Conservation (phyloP, 2,329 filamentous ascomycete genomes). For the Aspergillus pseudoglaucus region DNA sequence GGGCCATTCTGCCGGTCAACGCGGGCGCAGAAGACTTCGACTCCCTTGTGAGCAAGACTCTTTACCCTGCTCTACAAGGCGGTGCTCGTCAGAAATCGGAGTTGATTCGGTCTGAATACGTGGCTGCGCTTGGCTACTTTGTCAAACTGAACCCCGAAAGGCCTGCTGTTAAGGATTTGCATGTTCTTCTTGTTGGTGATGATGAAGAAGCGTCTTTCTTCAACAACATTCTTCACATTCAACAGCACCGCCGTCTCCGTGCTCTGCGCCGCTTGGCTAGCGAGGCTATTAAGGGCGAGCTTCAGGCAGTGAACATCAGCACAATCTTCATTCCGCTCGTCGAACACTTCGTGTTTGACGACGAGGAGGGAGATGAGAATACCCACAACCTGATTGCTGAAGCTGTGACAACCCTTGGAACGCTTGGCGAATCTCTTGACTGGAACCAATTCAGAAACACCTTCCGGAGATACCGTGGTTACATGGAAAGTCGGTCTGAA, state of each 20-base stretch:
- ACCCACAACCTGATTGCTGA: conserved; percentile 81
- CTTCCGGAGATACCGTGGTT: conserved; percentile 75
- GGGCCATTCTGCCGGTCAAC: conserved; percentile 44
- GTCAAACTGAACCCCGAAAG: conserved; percentile 65
- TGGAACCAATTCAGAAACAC: conserved; percentile 87
- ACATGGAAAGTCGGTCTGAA: conserved; percentile 72
- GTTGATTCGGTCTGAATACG: conserved; percentile 73
- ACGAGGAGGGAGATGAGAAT: conserved; percentile 64
- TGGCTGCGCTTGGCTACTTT: conserved; percentile 72
- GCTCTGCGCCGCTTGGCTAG: conserved; percentile 70
- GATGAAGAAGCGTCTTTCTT: conserved; percentile 86
- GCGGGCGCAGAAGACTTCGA: conserved; percentile 44
- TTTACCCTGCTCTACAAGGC: conserved; percentile 69
- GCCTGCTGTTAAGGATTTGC: conserved; percentile 66
- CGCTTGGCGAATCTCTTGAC: conserved; percentile 67
- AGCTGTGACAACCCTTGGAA: conserved; percentile 71
- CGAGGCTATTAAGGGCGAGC: conserved; percentile 56
- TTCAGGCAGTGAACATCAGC: conserved; percentile 71
- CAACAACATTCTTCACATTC: conserved; percentile 83
- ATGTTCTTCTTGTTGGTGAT: conserved; percentile 59
- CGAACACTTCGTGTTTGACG: conserved; percentile 86
- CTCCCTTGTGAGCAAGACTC: conserved; percentile 54
- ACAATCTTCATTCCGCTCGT: conserved; percentile 86
- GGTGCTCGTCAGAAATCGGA: conserved; percentile 76
- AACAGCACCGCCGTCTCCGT: conserved; percentile 75